Evolutionary conservation across 208 protist genomes (phyloP).

Genomic region (Trypanosomatidae sp.): DNA sequence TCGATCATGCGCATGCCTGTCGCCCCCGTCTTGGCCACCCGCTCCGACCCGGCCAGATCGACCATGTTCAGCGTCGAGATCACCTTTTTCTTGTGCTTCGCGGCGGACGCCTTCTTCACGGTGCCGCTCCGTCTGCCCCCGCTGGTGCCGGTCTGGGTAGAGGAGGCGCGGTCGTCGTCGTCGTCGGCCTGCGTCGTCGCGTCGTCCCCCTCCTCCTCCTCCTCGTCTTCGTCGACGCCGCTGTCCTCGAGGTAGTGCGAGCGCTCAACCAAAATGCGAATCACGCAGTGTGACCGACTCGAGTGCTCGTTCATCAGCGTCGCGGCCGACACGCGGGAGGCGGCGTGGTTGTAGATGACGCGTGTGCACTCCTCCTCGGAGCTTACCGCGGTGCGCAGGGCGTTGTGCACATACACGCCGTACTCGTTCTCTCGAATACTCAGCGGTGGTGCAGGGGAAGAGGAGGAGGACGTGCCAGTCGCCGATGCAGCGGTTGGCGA

Average conservation of each 20-base stretch:
- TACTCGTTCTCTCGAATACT: constrained; percentile 77
- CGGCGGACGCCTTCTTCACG: no score
- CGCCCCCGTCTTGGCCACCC: constrained; percentile 92
- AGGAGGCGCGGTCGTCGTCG: constrained; percentile 17
- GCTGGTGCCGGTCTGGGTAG: neutral
- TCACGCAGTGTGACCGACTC: constrained; percentile 96
- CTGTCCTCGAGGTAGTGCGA: constrained; percentile 62
- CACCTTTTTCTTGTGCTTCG: constrained; percentile 39
- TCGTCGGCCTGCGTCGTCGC: no score
- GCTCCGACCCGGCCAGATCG: constrained; percentile 92
- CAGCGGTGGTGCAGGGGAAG: no score
- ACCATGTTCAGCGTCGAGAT: constrained; percentile 92
- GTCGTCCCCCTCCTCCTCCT: constrained; percentile 32
- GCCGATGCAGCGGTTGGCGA: no score
- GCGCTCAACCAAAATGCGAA: constrained; percentile 91
- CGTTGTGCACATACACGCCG: constrained; percentile 86
- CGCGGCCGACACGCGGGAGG: constrained; percentile 52
- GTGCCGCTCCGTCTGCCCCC: no score
- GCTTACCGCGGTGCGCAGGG: no score
- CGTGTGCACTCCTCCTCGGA: no score
- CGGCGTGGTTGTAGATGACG: constrained; percentile 58
- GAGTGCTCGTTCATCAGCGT: constrained; percentile 95
- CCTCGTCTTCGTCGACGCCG: no score
- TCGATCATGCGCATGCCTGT: constrained; percentile 93
- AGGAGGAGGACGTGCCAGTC: no score